These are phyloP conservation scores for Suillus americanus DNA, from an alignment of 768 basidiomycete genomes.

Conservation along the genomic window DNA sequence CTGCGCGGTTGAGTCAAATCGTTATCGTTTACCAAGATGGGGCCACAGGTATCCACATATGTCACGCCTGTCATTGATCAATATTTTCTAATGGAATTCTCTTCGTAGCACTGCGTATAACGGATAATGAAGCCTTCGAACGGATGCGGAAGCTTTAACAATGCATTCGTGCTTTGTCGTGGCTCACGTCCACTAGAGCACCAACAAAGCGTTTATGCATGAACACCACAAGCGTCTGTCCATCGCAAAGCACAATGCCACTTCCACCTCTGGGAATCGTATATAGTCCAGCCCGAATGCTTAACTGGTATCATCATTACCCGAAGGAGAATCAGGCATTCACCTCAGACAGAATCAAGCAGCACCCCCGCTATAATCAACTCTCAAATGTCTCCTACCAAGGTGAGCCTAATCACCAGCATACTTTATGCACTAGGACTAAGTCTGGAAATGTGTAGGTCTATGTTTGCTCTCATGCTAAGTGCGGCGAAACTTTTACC, in stretches of 20 bases:
- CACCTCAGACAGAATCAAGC: neutral
- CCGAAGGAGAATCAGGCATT: neutral
- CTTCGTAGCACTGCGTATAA: neutral
- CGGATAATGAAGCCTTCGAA: neutral
- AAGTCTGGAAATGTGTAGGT: constrained; percentile 9
- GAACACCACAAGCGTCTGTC: neutral
- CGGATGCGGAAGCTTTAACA: neutral
- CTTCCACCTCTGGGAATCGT: neutral
- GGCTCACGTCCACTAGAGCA: neutral
- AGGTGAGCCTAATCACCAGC: neutral
- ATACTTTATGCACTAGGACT: neutral
- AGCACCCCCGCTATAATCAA: neutral
- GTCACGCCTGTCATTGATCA: neutral
- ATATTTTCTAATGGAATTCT: neutral
- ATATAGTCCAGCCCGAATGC: neutral
- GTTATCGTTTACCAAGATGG: neutral
- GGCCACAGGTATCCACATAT: neutral
- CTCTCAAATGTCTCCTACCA: neutral
- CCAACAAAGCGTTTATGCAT: neutral
- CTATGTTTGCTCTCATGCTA: constrained; percentile 11
- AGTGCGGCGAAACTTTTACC: constrained; percentile 16
- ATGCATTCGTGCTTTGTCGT: neutral
- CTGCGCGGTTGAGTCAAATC: neutral
- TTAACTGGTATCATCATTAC: neutral
- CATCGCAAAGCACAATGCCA: neutral